These are phyloP conservation scores for Paramecium sexaurelia DNA, from an alignment of 73 alveolate genomes.

Conservation along the genomic window DNA sequence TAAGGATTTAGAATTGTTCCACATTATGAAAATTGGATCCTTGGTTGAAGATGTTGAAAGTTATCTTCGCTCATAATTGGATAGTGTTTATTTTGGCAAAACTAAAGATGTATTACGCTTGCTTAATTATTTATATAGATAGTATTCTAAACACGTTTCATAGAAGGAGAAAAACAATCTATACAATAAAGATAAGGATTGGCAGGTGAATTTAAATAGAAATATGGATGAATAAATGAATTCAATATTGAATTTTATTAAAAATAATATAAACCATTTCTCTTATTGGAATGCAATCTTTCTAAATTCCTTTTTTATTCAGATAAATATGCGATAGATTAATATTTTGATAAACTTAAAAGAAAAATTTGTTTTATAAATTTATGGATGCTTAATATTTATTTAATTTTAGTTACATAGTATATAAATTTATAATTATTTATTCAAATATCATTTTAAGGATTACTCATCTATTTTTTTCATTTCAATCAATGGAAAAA, in stretches of 20 bases:
- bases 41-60: slow-evolving; percentile 60
- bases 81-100: slow-evolving; percentile 62
- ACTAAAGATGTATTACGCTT: slow-evolving; percentile 53
- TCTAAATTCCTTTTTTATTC: too few species aligned
- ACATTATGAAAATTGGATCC: slow-evolving; percentile 58
- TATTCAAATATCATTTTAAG: too few species aligned
- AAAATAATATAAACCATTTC: slow-evolving; percentile 35
- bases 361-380: too few species aligned
- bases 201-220: slow-evolving; percentile 48
- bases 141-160: slow-evolving; percentile 23
- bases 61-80: slow-evolving; percentile 40
- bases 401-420: too few species aligned
- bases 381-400: too few species aligned
- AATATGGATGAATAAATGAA: slow-evolving; percentile 29
- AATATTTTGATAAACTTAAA: too few species aligned
- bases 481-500: too few species aligned
- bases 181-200: not conserved
- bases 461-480: too few species aligned
- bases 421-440: too few species aligned
- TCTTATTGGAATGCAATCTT: not conserved
- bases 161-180: not conserved
- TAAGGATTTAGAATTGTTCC: slow-evolving; percentile 37
- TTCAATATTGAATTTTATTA: slow-evolving; percentile 12
- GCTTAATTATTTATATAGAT: not conserved
- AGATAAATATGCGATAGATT: too few species aligned